Evolutionary conservation across 805 yeast genomes (phyloP).

Genomic region (Metschnikowia noctiluminum): DNA sequence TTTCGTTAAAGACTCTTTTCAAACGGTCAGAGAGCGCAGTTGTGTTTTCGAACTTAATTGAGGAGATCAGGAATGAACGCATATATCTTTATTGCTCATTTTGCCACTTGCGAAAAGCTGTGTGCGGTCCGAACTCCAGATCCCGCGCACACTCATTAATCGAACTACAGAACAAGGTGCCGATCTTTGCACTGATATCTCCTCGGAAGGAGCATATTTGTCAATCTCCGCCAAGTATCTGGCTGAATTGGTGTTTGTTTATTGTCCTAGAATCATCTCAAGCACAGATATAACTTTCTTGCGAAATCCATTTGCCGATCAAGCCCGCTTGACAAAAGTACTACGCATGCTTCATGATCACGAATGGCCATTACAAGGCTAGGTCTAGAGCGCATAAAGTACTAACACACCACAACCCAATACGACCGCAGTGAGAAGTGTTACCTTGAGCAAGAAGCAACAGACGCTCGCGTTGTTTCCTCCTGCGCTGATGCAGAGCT

Average conservation of each 20-base stretch:
- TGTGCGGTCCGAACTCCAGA: neutral
- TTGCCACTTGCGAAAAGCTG: neutral
- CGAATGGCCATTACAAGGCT: neutral
- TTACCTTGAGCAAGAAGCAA: constrained; percentile 30
- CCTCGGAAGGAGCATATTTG: too few species aligned
- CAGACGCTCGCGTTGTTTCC: constrained; percentile 33
- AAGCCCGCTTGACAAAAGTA: neutral
- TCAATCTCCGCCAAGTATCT: too few species aligned
- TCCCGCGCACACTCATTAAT: too few species aligned
- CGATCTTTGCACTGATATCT: too few species aligned
- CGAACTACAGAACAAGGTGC: too few species aligned
- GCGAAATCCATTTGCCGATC: neutral
- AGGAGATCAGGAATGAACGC: constrained; percentile 5
- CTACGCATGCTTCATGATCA: neutral
- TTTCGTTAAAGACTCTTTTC: constrained; percentile 31
- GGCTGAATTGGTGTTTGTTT: neutral
- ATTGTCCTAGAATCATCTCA: neutral
- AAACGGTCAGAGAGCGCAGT: constrained; percentile 33
- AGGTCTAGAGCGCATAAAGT: constrained; percentile 28
- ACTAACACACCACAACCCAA: constrained; percentile 34
- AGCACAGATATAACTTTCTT: too few species aligned
- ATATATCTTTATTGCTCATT: neutral
- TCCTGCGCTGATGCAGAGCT: constrained; percentile 34
- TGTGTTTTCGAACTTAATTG: neutral
- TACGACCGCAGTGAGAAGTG: constrained; percentile 28